Base-by-base conservation (phyloP, 257 asterid species). In the Solanum paucissectum region DNA sequence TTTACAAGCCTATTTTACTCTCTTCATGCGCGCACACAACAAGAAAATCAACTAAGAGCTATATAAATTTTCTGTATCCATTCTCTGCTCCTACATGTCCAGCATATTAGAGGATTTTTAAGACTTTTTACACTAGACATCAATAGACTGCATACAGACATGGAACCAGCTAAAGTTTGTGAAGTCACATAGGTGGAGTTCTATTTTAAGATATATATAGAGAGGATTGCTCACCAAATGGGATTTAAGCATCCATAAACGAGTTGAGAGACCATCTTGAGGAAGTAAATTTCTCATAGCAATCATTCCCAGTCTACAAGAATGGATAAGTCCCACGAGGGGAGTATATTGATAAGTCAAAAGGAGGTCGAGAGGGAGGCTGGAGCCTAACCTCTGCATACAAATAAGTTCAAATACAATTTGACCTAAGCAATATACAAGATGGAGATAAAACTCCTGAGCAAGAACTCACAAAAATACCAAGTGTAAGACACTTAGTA, bases 271-370 rank as follows among this genome's bases (percentile, higher is more conserved):
- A 89, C 98, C 71, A 93, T 95, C 98, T 44, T 93, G 90, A 33
- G 98, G 96, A 87, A 95, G 93, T 88, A 95, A 90, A 89, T 86
- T 91, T 72, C 93, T 89, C 98, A 94, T 91, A 81, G 98, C 98
- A 32, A 73, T 86, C 98, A 97, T 93, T 90, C 99, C 99, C 98
- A 95, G 89, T 97, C 95, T 98, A 95, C 89, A 97, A 93, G 89
- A 95, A 95, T 12, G 98, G 99, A 42, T 42, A 42, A 42, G 46
- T 42, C 46, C 46, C 46, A 42, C 13, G 10, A 42, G 46, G 46
- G 46, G 46, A 42, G 13, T 42, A 42, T 42, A 42, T 46, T 46
- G 58, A 46, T 0, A 46, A 46, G 58, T 46, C 58, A 46, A 46
- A 46, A 46, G 58, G 20, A 13, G 58, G 13, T 13, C 1, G 20